Base-by-base conservation (phyloP, 73 alveolate genomes). In the Symbiodinium natans region DNA sequence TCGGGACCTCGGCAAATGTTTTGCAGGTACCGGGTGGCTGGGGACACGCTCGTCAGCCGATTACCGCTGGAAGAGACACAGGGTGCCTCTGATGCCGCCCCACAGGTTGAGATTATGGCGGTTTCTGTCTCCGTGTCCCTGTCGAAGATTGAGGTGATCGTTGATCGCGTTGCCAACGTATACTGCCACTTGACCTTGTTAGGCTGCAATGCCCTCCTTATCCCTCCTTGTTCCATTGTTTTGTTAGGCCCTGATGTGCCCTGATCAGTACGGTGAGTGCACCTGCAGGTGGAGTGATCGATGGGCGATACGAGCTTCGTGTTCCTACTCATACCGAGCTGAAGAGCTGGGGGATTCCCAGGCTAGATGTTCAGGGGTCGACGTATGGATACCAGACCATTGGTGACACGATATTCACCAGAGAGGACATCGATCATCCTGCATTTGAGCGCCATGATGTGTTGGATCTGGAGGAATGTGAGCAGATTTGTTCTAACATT, bases 321-420 rank as follows among this genome's bases (percentile, higher is more conserved):
- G 97, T 90, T 43, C 97, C 97, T 7, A 90, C 97, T 41, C 97
- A 90, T 27, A 41, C 41, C 89, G 97, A 90, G 40, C 77, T 90
- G 82, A 90, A 71, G 48, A 15, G 31, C 56, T 90, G 97, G 97
- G 97, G 97, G 39, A 85, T 90, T 17, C 86, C 75, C 23, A 41
- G 38, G 39, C 80, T 90, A n/a, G 97, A 52, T 13, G 31, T 90
- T 63, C 80, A 40, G 48, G 97, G 97, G 5, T 90, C 97, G n/a
- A 31, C 86, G 31, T 90, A n/a, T 90, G 97, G 97, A 19, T 90
- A 90, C 48, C 77, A 68, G 23, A 41, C 89, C 31, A 41, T 90
- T 15, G 97, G 97, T 4, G 88, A 73, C 77, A 71, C 82, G 38
- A 89, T 71, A 56, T 90, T 90, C 88, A 90, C 97, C 40, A 68